Conservation (phyloP, 331 rosid species). For the Prunus yedoensis region DNA sequence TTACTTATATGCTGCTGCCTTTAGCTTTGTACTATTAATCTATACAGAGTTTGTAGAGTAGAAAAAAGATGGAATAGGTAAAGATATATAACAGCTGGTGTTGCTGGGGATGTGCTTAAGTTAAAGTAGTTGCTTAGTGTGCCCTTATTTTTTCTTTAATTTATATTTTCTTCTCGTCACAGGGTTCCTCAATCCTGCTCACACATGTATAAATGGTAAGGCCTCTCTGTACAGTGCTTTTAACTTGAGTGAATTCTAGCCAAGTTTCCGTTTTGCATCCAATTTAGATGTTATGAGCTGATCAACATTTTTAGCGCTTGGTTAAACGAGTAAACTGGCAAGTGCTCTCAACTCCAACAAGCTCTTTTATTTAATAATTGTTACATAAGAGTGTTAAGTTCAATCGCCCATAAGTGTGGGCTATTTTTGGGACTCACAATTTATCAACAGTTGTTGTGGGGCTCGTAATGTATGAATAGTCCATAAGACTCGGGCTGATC, state of each 20-base stretch:
- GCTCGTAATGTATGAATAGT: background rate
- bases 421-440: background rate
- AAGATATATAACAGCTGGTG: background rate
- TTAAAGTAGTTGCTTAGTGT: background rate
- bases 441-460: background rate
- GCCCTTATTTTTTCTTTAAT: background rate
- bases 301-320: background rate
- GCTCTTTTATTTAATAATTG: background rate
- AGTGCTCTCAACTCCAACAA: background rate
- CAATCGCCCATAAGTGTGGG: background rate
- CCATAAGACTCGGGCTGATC: too few species aligned
- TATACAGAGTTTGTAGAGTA: background rate
- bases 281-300: background rate
- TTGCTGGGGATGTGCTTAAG: background rate
- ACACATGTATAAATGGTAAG: background rate
- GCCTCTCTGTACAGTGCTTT: conserved; percentile 3
- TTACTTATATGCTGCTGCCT: background rate
- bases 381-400: background rate
- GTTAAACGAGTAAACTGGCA: background rate
- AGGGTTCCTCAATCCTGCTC: background rate
- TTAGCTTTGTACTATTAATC: background rate
- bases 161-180: background rate
- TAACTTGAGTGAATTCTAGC: conserved; percentile 3
- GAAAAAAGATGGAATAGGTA: background rate
- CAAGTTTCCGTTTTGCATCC: background rate